Evolutionary conservation across 768 basidiomycete genomes (phyloP).

Genomic region (Mrakia gelida): DNA sequence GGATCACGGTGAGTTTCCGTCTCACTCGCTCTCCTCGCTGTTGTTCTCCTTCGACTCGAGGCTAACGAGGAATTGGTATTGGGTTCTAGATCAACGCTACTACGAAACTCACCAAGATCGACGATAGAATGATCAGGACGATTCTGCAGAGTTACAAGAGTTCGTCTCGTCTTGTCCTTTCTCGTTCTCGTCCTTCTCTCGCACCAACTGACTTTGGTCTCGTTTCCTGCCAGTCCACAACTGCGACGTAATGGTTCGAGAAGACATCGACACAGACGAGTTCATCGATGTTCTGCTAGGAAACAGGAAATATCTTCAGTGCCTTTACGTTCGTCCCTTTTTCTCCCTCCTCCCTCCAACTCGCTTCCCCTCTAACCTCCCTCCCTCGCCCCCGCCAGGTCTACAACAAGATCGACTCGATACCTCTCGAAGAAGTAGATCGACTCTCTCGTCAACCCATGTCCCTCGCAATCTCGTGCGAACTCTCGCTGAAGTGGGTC

Average conservation of each 20-base stretch:
- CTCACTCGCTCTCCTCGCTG: background rate
- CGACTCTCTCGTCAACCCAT: conserved; percentile 74
- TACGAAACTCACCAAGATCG: conserved; percentile 87
- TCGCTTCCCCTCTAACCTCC: background rate
- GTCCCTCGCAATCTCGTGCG: conserved; percentile 93
- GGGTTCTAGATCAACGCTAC: conserved; percentile 68
- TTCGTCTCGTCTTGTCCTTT: conserved; percentile 33
- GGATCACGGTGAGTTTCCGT: conserved; percentile 62
- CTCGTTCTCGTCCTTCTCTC: conserved; percentile 23
- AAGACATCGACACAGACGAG: conserved; percentile 61
- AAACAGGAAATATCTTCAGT: conserved; percentile 89
- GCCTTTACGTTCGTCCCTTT: conserved; percentile 54
- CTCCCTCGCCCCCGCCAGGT: conserved; percentile 46
- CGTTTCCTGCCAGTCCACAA: conserved; percentile 44
- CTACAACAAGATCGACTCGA: conserved; percentile 89
- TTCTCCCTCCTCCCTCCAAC: conserved; percentile 23
- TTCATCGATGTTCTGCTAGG: conserved; percentile 98
- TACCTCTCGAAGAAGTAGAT: conserved; percentile 58
- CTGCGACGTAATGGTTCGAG: conserved; percentile 96
- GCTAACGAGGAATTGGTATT: background rate
- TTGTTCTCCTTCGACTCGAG: background rate
- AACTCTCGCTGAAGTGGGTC: conserved; percentile 80
- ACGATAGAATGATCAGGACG: conserved; percentile 88
- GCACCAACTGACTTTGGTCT: conserved; percentile 11
- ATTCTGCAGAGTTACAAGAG: conserved; percentile 90